Percentiles rank a stretch among this genome's conserved stretches.
phyloP scores from a whole-genome alignment of 495 filamentous ascomycete species.

The Cercophora newfieldiana region DNA sequence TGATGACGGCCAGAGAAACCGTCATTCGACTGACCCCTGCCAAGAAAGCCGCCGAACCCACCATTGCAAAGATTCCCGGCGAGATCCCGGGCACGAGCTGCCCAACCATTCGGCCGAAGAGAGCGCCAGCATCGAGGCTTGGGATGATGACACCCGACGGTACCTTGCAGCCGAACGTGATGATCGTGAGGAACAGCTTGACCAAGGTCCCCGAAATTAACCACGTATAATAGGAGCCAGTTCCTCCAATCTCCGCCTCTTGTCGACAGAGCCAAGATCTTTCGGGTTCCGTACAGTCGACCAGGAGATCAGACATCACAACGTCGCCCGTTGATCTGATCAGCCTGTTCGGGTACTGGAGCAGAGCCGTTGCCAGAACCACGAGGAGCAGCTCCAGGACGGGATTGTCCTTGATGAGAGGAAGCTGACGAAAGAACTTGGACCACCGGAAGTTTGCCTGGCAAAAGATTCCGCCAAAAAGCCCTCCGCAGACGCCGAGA shows the following conservation, averaged over 20 bases:
- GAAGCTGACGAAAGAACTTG: constrained; percentile 52
- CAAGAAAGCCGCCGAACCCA: constrained; percentile 57
- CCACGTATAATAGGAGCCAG: constrained; percentile 45
- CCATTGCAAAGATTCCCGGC: constrained; percentile 61
- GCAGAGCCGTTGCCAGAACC: constrained; percentile 51
- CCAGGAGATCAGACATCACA: constrained; percentile 55
- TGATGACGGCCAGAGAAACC: constrained; percentile 57
- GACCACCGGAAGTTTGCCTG: constrained; percentile 58
- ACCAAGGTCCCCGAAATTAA: constrained; percentile 53
- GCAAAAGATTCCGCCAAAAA: constrained; percentile 59
- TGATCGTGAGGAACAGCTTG: constrained; percentile 56
- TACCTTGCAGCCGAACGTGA: constrained; percentile 60
- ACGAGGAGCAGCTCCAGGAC: constrained; percentile 57
- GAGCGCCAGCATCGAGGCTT: constrained; percentile 56
- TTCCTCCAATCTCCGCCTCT: constrained; percentile 36
- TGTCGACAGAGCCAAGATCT: constrained; percentile 51
- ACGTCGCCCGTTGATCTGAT: constrained; percentile 54
- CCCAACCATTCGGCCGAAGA: constrained; percentile 57
- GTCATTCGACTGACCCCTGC: constrained; percentile 61
- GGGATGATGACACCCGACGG: constrained; percentile 61
- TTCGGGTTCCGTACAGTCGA: constrained; percentile 46
- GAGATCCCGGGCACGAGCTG: constrained; percentile 41
- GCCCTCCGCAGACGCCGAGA: constrained; percentile 54
- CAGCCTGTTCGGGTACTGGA: constrained; percentile 57
- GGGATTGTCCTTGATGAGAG: constrained; percentile 52